Evolutionary conservation across 352 stramenopile species (phyloP), one percentile per base, ranked within the genome.

Genomic region (Globisporangium emineosum): DNA sequence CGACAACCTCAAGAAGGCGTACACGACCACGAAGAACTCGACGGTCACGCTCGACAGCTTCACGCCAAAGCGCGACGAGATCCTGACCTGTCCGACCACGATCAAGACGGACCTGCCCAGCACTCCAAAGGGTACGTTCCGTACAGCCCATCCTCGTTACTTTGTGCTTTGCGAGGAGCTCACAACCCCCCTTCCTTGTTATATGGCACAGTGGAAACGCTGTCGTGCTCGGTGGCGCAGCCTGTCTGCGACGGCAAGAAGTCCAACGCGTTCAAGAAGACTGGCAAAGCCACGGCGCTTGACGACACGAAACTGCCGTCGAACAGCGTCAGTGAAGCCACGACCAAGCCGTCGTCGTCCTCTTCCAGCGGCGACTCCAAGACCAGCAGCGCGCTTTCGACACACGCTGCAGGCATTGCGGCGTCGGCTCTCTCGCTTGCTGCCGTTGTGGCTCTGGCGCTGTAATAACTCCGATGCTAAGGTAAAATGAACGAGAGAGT

Each of bases 1-100:
- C 57, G 68, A 80, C 5, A 83, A 84, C 67, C 74, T 94, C 37
- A 89, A 90, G 66, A 74, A 72, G 43, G 81, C 81, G n/a, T 94
- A 89, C 77, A 88, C 79, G 6, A 85, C 73, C 0, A 93, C 83
- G 0, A 73, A 73, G 55, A 68, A 68, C n/a, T 90, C 83, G 33
- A 87, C 76, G 0, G 33, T 90, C 23, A 86, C 47, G 42, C 35
- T 68, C 43, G 62, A 74, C 25, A 65, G 61, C 27, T 93, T 72
- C 68, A 74, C 33, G 19, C 70, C 79, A 2, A 60, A 43, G 56
- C 75, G 77, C 25, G 64, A 64, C 27, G 57, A 60, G 23, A 79
- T 83, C 29, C 60, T 86, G 8, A 69, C 58, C 0, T 90, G 79
- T n/a, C 81, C 81, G 1, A 61, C 53, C 8, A 67, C 57, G 55